These are phyloP conservation scores for Apiotrichum siamense DNA, from an alignment of 1,284 basidiomycete species.

Conservation along the genomic window DNA sequence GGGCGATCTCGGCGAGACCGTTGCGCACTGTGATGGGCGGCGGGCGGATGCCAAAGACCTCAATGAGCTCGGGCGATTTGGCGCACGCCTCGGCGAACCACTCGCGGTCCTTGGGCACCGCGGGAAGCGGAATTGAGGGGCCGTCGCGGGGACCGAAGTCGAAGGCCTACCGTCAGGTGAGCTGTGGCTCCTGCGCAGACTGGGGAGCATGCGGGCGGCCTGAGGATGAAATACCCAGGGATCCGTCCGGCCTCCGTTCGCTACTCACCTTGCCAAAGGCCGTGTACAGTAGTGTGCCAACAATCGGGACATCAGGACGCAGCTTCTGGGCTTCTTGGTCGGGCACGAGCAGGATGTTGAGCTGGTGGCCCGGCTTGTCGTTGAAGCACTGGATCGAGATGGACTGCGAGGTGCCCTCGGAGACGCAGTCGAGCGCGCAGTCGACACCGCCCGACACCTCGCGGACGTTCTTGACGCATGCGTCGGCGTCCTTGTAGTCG, in stretches of 20 bases:
- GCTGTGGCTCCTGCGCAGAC: background rate
- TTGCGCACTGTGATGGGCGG: slow-evolving; percentile 26
- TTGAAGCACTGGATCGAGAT: slow-evolving; percentile 28
- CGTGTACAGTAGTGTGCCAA: slow-evolving; percentile 34
- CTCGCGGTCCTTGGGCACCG: slow-evolving; percentile 17
- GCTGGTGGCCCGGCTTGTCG: slow-evolving; percentile 22
- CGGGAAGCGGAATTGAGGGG: slow-evolving; percentile 16
- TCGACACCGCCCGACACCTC: slow-evolving; percentile 33
- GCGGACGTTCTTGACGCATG: slow-evolving; percentile 24
- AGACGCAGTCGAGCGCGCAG: slow-evolving; percentile 35
- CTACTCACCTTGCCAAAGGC: slow-evolving; percentile 21
- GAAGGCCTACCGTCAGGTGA: slow-evolving; percentile 19
- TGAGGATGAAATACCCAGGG: too few relatives aligned
- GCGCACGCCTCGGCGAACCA: slow-evolving; percentile 24
- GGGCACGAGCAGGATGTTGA: slow-evolving; percentile 28
- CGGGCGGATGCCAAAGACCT: slow-evolving; percentile 23
- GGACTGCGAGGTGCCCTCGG: slow-evolving; percentile 24
- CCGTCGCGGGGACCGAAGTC: slow-evolving; percentile 25
- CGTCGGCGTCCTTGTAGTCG: slow-evolving; percentile 27
- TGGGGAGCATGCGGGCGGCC: background rate
- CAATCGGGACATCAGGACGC: slow-evolving; percentile 26
- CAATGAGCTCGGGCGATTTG: slow-evolving; percentile 22
- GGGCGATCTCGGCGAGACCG: slow-evolving; percentile 27
- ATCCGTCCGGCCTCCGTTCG: background rate
- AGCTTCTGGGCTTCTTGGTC: slow-evolving; percentile 16